Evolutionary conservation across 1,284 basidiomycete genomes (phyloP), one percentile per base, ranked within the genome.

Genomic region (Austroboletus novae-zelandiae): DNA sequence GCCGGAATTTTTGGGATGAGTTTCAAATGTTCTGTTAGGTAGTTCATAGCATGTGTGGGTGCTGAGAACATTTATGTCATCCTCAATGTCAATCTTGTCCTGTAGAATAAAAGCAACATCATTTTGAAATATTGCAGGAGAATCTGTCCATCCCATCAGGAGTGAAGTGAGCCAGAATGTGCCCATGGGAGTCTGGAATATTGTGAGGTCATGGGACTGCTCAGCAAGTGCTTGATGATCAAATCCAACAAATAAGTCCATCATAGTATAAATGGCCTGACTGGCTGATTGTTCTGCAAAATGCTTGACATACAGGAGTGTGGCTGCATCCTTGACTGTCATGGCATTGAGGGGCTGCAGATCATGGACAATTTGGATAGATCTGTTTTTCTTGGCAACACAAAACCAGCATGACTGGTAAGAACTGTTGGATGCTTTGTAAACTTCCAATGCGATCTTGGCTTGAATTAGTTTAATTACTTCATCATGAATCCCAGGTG

Each of bases 81-180:
- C 32, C 34, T 42, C 13, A 37, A 47, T 15, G 5, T 51, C 27
- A n/a, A 74, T 72, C 43, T 75, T 64, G 3, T 56, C 52, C 32
- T 69, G 60, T 0, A 76, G 55, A 29, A 72, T 72, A 44, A 62
- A 66, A 0, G 62, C 65, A 1, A 74, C 57, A 67, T 73, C 14
- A 11, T 29, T 29, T 29, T 29, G 29, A 10, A 29, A 51, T 1
- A 40, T 15, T 1, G 40, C 9, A 2, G 31, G 45, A 0, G 35
- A 48, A 44, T 75, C 73, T 0, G 71, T 73, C 63, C 64, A 75
- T 0, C 74, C 72, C 70, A 71, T 72, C 0, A 71, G 73, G 0
- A 74, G 50, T 0, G 56, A 61, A 0, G 60, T 61, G 3, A 67
- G 51, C 5, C 48, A 35, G 1, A 62, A 40, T 0, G 54, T 55